Evolutionary conservation across 768 basidiomycete genomes (phyloP), one percentile per base, ranked within the genome.

Genomic region (Tricholoma saponaceum): DNA sequence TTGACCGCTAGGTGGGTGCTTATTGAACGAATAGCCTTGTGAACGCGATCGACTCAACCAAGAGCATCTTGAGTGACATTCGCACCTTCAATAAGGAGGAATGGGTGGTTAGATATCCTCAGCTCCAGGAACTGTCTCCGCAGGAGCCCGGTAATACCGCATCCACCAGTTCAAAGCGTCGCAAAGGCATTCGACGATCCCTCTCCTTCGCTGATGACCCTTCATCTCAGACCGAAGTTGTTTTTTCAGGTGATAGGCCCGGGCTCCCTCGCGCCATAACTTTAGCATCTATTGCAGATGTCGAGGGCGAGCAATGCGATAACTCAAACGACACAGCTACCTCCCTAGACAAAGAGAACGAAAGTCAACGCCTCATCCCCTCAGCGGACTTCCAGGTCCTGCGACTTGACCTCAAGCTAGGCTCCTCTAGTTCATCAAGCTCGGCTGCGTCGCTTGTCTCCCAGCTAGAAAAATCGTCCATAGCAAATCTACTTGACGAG

Each of bases 71-170:
- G 37, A 72, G 71, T 51, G 88, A 88, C 64, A 73, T 98, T 20
- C 82, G 83, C 51, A 75, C 76, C 52, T 97, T 96, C 78, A 97
- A 91, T 76, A 86, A 87, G 74, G 77, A 85, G 37, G 82, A 89
- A 61, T 97, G 93, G 95, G 82, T 90, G 23, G 85, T 98, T 14
- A 78, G 92, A 57, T 98, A 98, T 71, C 95, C 95, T 54, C 82
- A 83, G 66, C 76, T 95, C 55, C 74, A 77, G 28, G 80, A 85
- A 54, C 76, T 81, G 25, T 62, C 66, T 6, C 25, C 55, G 26
- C 62, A 67, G 28, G 68, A 64, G 16, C 22, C 72, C 1, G 63
- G 60, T 13, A 62, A 71, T 2, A 65, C 71, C 18, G 54, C 69
- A 10, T n/a, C 69, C 12, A 51, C 73, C 1, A 63, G 71, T 60